phyloP scores from a whole-genome alignment of 2,329 filamentous ascomycete species.

The Monilinia aucupariae region DNA sequence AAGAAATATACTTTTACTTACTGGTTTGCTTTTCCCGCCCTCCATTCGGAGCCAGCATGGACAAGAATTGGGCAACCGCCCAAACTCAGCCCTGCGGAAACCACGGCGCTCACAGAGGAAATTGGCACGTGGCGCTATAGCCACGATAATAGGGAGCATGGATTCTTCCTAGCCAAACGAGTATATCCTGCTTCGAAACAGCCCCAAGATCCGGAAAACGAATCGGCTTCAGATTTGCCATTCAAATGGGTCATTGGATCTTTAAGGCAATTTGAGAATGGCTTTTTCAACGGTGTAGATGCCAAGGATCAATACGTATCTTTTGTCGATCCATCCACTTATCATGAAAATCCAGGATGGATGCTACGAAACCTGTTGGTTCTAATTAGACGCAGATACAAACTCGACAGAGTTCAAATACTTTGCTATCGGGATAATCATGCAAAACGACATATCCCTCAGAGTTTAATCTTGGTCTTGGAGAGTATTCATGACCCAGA shows the following conservation, averaged over 20 bases:
- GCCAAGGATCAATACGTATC: slow-evolving; percentile 75
- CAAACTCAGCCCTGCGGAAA: slow-evolving; percentile 62
- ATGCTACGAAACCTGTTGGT: slow-evolving; percentile 84
- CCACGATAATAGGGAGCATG: slow-evolving; percentile 77
- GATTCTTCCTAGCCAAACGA: slow-evolving; percentile 93
- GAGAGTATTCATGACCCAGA: slow-evolving; percentile 25
- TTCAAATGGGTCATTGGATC: slow-evolving; percentile 74
- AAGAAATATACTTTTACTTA: slow-evolving; percentile 99
- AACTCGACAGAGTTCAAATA: slow-evolving; percentile 70
- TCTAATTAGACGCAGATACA: slow-evolving; percentile 76
- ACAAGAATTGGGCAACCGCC: slow-evolving; percentile 48
- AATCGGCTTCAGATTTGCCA: slow-evolving; percentile 35
- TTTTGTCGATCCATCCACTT: slow-evolving; percentile 91
- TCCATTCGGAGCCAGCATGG: slow-evolving; percentile 87
- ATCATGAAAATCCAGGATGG: slow-evolving; percentile 83
- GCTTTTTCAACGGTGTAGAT: slow-evolving; percentile 72
- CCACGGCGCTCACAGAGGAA: slow-evolving; percentile 69
- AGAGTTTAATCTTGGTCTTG: slow-evolving; percentile 67
- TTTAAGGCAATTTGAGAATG: slow-evolving; percentile 72
- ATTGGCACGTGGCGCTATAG: slow-evolving; percentile 84
- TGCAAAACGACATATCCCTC: slow-evolving; percentile 67
- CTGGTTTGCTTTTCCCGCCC: slow-evolving; percentile 92
- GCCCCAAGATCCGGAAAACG: slow-evolving; percentile 47
- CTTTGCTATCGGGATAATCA: slow-evolving; percentile 87
- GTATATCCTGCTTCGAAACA: slow-evolving; percentile 38